phyloP scores from a whole-genome alignment of 805 yeast genomes.

The Cyberlindnera lachancei region DNA sequence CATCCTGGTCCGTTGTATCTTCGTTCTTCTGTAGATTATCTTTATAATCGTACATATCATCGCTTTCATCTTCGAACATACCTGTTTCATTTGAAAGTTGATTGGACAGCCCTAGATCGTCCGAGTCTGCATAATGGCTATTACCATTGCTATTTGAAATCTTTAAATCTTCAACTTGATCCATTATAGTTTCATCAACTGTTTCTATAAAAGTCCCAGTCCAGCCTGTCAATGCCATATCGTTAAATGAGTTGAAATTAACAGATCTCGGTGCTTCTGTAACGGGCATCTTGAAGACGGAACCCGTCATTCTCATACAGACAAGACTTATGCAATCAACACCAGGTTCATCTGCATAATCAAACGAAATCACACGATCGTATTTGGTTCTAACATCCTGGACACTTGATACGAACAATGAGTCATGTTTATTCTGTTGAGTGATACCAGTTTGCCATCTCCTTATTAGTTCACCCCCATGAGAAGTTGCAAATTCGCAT shows the following conservation, averaged over 20 bases:
- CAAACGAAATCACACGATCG: constrained; percentile 81
- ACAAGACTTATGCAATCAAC: constrained; percentile 59
- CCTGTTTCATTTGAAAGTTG: not conserved
- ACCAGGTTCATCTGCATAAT: constrained; percentile 36
- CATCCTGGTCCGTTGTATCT: constrained; percentile 18
- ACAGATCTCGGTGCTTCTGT: constrained; percentile 57
- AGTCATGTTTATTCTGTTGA: constrained; percentile 40
- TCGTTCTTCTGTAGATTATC: constrained; percentile 5
- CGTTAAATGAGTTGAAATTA: constrained; percentile 62
- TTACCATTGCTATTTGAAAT: too few species aligned
- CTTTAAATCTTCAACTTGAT: constrained; percentile 14
- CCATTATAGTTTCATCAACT: constrained; percentile 24
- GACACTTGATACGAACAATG: constrained; percentile 69
- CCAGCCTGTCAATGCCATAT: constrained; percentile 52
- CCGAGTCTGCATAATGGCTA: constrained; percentile 10
- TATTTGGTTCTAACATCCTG: constrained; percentile 66
- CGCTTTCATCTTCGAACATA: constrained; percentile 4
- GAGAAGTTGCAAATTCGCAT: constrained; percentile 73
- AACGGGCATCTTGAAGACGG: constrained; percentile 72
- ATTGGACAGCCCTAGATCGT: constrained; percentile 26
- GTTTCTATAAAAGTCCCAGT: constrained; percentile 38
- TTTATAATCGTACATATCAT: constrained; percentile 12
- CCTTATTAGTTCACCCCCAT: constrained; percentile 69
- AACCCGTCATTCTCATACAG: constrained; percentile 89
- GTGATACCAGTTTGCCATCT: constrained; percentile 71